Conservation (phyloP, 495 filamentous ascomycete species). For the Talaromyces wortmannii region DNA sequence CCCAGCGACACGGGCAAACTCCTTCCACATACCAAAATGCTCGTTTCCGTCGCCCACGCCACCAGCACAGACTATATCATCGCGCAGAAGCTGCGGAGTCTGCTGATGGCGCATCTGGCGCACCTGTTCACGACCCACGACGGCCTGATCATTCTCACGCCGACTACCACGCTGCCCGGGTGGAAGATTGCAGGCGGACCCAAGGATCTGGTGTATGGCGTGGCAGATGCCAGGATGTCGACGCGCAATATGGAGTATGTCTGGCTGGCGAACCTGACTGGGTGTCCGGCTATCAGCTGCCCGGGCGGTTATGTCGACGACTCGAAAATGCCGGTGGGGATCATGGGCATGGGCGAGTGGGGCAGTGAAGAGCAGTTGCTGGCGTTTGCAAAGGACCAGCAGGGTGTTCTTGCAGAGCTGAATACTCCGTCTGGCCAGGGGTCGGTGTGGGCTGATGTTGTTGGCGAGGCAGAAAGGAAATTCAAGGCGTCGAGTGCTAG, state of each 20-base stretch:
- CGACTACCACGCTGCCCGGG: constrained; percentile 70
- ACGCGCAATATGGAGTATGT: constrained; percentile 82
- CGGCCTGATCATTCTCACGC: constrained; percentile 71
- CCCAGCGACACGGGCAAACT: constrained; percentile 39
- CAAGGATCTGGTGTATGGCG: constrained; percentile 53
- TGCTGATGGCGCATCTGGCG: constrained; percentile 80
- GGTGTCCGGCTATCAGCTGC: constrained; percentile 69
- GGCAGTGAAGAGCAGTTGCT: constrained; percentile 75
- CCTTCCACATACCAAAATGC: constrained; percentile 66
- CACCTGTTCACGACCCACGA: constrained; percentile 65
- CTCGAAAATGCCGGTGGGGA: constrained; percentile 62
- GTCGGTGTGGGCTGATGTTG: constrained; percentile 32
- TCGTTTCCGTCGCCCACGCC: constrained; percentile 55
- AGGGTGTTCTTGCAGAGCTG: constrained; percentile 1
- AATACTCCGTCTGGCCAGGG: constrained; percentile 13
- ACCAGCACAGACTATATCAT: constrained; percentile 62
- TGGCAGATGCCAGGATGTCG: constrained; percentile 64
- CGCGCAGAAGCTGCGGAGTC: constrained; percentile 64
- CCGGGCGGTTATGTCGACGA: constrained; percentile 66
- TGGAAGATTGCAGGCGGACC: constrained; percentile 54
- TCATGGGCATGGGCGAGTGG: constrained; percentile 91
- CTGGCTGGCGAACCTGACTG: constrained; percentile 79
- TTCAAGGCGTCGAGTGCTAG: constrained; percentile 2
- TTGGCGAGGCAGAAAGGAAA: constrained; percentile 13
- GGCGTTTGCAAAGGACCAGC: constrained; percentile 53